Base-by-base conservation (phyloP, 805 yeast species). In the Starmerella potacharoeniae region DNA sequence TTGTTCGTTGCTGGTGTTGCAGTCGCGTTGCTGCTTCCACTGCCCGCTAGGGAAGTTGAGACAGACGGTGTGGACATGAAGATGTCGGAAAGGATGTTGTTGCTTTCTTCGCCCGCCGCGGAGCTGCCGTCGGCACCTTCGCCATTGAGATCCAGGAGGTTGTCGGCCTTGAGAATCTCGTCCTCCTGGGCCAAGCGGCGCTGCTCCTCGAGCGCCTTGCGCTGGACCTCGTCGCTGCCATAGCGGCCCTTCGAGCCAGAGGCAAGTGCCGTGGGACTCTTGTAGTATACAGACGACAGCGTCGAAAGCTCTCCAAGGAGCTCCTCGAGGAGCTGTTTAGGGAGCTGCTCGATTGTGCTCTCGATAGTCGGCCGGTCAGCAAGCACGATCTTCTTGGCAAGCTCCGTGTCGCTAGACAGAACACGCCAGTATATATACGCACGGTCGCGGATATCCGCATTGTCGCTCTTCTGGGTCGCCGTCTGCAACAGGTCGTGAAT, bases 361-460 rank as follows among this genome's bases (percentile, higher is more conserved):
- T 80, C 77, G 56, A 93, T 79, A 9, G 80, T 78, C 11, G 96
- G 95, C 54, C 86, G 72, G 58, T 77, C 78, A 10, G 80, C 74
- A 55, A 83, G 69, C 33, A 87, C 75, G 48, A 86, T 73, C 44
- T 75, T 73, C 60, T 75, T 73, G 51, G 84, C 95, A 60, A 89
- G 80, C 49, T 86, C 83, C 3, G 83, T 80, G 64, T 91, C 97
- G 62, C 88, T 81, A 1, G 95, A 80, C 10, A 90, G 69, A 46
- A 90, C 68, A 53, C 95, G 77, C 95, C 95, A 87, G 71, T 90
- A 90, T 63, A 88, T 82, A 65, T 75, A 86, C 0, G 93, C 96
- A 48, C 96, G 71, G 65, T 87, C 95, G 59, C 96, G 75, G 16
- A 89, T 69, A 70, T 90, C 97, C 0, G 96, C 96, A 64, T 89